Percentiles rank a stretch among this genome's conserved stretches.
Evolutionary conservation across 2,329 filamentous ascomycete genomes (phyloP).

Genomic region (Epichloe festucae): DNA sequence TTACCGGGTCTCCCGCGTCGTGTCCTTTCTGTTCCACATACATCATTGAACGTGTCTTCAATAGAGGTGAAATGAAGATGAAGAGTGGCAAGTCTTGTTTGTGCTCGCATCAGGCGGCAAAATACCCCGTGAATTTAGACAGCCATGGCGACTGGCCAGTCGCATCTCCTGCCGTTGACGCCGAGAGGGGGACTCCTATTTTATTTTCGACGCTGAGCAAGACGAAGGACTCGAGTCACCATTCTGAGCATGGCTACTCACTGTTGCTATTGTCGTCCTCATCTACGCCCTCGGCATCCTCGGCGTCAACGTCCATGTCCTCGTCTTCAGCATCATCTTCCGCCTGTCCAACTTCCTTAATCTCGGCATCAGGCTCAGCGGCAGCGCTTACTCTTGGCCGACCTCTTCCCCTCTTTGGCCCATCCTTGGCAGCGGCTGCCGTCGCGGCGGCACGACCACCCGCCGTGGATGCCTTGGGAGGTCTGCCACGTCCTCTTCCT

Average conservation of each 20-base stretch:
- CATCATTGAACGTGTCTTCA: not conserved
- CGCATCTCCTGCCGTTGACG: not conserved
- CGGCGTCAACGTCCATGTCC: conserved; percentile 11
- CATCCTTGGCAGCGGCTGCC: conserved; percentile 8
- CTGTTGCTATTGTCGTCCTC: conserved; percentile 8
- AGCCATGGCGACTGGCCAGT: conserved; percentile 2
- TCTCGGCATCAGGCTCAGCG: not conserved
- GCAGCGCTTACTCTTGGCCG: conserved; percentile 1
- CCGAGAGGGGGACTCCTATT: not conserved
- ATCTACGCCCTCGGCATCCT: conserved; percentile 10
- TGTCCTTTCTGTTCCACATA: not conserved
- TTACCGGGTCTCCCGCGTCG: not conserved
- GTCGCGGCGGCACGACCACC: conserved; percentile 3
- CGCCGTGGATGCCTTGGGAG: conserved; percentile 13
- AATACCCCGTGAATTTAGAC: conserved; percentile 3
- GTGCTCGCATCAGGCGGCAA: not conserved
- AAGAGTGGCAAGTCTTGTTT: not conserved
- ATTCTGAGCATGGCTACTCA: conserved; percentile 6
- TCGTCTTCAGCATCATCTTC: conserved; percentile 16
- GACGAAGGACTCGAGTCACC: not conserved
- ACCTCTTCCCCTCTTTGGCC: conserved; percentile 9
- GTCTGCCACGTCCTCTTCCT: conserved; percentile 16
- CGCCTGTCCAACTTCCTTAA: not conserved
- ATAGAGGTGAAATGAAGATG: not conserved
- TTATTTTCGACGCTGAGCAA: conserved; percentile 1